phyloP scores from a whole-genome alignment of 345 rosid genomes.

The Arabidopsis suecica region DNA sequence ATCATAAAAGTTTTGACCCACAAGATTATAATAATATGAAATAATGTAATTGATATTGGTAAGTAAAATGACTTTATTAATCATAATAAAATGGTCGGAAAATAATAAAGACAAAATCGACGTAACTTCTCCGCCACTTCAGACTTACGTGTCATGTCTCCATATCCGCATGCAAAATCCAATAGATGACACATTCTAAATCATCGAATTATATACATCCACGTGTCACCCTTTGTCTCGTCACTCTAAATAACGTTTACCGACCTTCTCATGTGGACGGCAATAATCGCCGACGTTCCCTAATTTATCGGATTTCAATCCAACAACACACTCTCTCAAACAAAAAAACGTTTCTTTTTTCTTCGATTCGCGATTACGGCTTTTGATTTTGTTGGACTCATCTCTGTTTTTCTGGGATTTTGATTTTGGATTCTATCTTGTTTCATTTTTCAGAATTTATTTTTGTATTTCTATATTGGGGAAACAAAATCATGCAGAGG shows the following conservation, averaged over 20 bases:
- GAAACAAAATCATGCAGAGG: slow-evolving; percentile 61
- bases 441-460: neutral
- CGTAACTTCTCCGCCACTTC: slow-evolving; percentile 42
- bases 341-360: neutral
- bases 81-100: neutral
- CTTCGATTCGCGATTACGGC: neutral
- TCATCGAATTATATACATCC: neutral
- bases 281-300: slow-evolving; percentile 47
- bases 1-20: neutral
- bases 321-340: neutral
- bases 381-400: slow-evolving; percentile 6
- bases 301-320: slow-evolving; percentile 11
- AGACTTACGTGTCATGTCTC: slow-evolving; percentile 45
- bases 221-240: slow-evolving; percentile 39
- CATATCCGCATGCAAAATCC: slow-evolving; percentile 36
- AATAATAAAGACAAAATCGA: neutral
- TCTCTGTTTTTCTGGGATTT: neutral
- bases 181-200: slow-evolving; percentile 37
- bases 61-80: neutral
- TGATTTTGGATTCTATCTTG: neutral
- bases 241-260: slow-evolving; percentile 27
- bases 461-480: neutral
- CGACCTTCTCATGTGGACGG: slow-evolving; percentile 44
- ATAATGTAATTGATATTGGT: neutral
- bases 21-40: neutral